Evolutionary conservation across 495 filamentous ascomycete species (phyloP).

Genomic region (Hypoxylon trugodes): DNA sequence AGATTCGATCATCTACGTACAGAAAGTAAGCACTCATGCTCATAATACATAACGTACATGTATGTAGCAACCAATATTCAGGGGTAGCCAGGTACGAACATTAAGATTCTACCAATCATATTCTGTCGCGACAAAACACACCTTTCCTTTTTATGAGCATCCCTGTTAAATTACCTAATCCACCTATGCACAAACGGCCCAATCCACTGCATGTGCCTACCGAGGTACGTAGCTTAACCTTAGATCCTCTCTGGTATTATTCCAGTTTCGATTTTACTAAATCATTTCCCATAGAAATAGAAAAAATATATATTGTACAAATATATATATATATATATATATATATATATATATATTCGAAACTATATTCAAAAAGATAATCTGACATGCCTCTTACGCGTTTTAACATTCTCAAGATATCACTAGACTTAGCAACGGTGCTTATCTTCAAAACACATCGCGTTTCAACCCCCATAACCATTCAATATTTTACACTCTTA

Average conservation of each 20-base stretch:
- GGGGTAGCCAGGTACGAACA: slow-evolving; percentile 9
- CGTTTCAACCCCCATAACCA: slow-evolving; percentile 17
- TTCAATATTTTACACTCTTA: background rate
- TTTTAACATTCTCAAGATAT: background rate
- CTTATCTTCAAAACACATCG: slow-evolving; percentile 8
- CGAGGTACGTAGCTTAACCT: background rate
- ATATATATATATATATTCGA: too few relatives aligned
- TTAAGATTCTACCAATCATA: slow-evolving; percentile 12
- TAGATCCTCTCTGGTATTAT: background rate
- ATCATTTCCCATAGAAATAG: too few relatives aligned
- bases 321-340: too few relatives aligned
- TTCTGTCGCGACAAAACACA: background rate
- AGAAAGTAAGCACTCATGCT: background rate
- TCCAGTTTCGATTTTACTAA: too few relatives aligned
- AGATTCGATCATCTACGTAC: background rate
- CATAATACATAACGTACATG: background rate
- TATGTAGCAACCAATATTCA: slow-evolving; percentile 7
- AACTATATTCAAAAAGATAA: too few relatives aligned
- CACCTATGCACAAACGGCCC: background rate
- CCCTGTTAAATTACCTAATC: background rate
- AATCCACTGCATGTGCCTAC: too few relatives aligned
- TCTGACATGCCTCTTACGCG: background rate
- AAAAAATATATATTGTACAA: too few relatives aligned
- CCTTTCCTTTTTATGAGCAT: background rate
- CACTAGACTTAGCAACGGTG: background rate